Conservation (phyloP, 2,329 filamentous ascomycete species). For the Diplodia sapinea region DNA sequence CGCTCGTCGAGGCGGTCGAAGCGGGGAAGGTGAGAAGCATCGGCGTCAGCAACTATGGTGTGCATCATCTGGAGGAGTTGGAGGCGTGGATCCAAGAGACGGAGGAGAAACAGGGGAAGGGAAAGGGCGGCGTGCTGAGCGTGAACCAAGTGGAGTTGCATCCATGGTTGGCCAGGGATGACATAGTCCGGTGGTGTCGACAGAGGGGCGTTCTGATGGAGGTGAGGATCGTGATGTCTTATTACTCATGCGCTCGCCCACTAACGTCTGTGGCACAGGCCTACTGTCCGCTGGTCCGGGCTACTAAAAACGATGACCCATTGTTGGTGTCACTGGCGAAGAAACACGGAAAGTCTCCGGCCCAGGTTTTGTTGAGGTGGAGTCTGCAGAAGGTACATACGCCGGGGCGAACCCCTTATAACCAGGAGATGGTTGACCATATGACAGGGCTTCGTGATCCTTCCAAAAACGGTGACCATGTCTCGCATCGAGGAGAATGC, state of each 20-base stretch:
- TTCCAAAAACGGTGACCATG: constrained; percentile 67
- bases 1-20: constrained; percentile 59
- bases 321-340: constrained; percentile 57
- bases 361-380: constrained; percentile 67
- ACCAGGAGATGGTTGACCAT: neutral
- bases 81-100: constrained; percentile 63
- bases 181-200: constrained; percentile 79
- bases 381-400: constrained; percentile 56
- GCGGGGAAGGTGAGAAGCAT: constrained; percentile 59
- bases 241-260: neutral
- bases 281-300: constrained; percentile 55
- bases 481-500: constrained; percentile 66
- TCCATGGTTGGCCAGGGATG: constrained; percentile 80
- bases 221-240: constrained; percentile 32
- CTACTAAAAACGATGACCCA: constrained; percentile 59
- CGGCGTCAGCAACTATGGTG: constrained; percentile 62
- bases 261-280: constrained; percentile 39
- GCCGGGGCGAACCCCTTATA: neutral
- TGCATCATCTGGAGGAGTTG: constrained; percentile 61
- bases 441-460: constrained; percentile 62
- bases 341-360: constrained; percentile 64
- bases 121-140: constrained; percentile 71
- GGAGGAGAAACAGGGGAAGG: constrained; percentile 60
- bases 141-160: constrained; percentile 87
- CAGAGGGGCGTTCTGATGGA: constrained; percentile 57